phyloP scores from a whole-genome alignment of 2,329 filamentous ascomycete species.

The Xylariaceae sp. region DNA sequence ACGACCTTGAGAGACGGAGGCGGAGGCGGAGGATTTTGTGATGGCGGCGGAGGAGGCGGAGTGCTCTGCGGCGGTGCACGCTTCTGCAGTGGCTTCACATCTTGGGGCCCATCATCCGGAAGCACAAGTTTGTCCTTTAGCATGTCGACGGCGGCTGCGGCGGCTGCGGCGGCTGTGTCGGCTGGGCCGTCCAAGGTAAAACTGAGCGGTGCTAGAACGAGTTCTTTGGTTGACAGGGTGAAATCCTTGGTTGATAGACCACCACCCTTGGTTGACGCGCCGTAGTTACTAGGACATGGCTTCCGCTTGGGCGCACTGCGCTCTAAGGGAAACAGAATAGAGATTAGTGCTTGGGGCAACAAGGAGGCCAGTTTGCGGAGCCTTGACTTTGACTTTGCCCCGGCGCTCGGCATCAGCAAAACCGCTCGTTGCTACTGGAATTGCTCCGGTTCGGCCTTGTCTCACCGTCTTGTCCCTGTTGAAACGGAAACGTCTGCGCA shows the following conservation, averaged over 20 bases:
- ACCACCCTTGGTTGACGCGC: conserved; percentile 15
- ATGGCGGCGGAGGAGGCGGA: conserved; percentile 21
- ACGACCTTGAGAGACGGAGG: conserved; percentile 20
- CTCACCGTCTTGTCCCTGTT: conserved; percentile 2
- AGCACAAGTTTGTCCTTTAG: not conserved
- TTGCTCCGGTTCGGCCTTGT: not conserved
- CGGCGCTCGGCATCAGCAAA: conserved; percentile 14
- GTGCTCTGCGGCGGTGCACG: conserved; percentile 21
- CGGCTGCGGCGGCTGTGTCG: too few relatives aligned
- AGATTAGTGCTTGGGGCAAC: conserved; percentile 33
- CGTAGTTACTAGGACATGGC: conserved; percentile 25
- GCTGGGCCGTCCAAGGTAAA: conserved; percentile 3
- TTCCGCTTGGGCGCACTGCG: conserved; percentile 26
- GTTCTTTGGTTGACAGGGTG: too few relatives aligned
- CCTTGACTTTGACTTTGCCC: conserved; percentile 27
- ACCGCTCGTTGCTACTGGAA: not conserved
- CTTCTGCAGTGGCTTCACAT: conserved; percentile 25
- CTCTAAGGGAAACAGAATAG: conserved; percentile 25
- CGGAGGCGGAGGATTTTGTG: conserved; percentile 19
- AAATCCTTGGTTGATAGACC: too few relatives aligned
- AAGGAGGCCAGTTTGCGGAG: conserved; percentile 31
- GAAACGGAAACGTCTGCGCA: not conserved
- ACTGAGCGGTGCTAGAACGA: conserved; percentile 1
- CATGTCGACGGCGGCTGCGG: too few relatives aligned
- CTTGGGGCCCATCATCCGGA: conserved; percentile 6